Percentiles rank a stretch among this genome's conserved stretches.
These are phyloP conservation scores for Zea luxurians DNA, from an alignment of 176 grass and related monocot genomes.

Conservation along the genomic window DNA sequence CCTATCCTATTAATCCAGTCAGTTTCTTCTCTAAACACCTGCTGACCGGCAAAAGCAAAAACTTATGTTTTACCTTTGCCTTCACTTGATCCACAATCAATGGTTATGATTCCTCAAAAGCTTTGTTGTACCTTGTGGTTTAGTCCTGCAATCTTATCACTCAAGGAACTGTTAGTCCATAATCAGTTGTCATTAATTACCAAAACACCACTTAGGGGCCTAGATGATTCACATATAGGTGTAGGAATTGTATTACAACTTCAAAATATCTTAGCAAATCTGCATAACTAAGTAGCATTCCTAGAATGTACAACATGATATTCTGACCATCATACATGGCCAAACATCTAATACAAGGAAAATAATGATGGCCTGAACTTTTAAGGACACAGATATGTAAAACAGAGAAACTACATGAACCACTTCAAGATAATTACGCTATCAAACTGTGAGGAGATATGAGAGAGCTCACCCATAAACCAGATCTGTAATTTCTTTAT, in stretches of 20 bases:
- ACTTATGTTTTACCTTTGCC: no score
- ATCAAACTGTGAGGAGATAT: conserved; percentile 89
- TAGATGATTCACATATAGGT: no score
- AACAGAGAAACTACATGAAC: conserved; percentile 6
- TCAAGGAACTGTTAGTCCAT: no score
- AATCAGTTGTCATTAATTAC: no score
- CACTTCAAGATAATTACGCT: conserved; percentile 60
- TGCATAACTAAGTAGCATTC: conserved; percentile 17
- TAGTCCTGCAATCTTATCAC: no score
- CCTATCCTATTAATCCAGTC: no score
- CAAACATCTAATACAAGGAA: background rate
- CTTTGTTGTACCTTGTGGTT: no score
- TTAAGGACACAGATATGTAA: conserved; percentile 13
- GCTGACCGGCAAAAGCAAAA: no score
- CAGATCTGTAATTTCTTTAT: conserved; percentile 52
- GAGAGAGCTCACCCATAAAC: conserved; percentile 99
- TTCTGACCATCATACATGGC: background rate
- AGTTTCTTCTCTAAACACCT: no score
- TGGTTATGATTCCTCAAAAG: no score
- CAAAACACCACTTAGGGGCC: no score
- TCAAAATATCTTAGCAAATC: conserved; percentile 1
- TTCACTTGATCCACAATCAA: no score
- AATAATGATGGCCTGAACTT: background rate
- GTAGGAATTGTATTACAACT: background rate
- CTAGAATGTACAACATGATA: conserved; percentile 1